Conservation (phyloP, 2,329 filamentous ascomycete genomes). For the Colletotrichum lindemuthianum region DNA sequence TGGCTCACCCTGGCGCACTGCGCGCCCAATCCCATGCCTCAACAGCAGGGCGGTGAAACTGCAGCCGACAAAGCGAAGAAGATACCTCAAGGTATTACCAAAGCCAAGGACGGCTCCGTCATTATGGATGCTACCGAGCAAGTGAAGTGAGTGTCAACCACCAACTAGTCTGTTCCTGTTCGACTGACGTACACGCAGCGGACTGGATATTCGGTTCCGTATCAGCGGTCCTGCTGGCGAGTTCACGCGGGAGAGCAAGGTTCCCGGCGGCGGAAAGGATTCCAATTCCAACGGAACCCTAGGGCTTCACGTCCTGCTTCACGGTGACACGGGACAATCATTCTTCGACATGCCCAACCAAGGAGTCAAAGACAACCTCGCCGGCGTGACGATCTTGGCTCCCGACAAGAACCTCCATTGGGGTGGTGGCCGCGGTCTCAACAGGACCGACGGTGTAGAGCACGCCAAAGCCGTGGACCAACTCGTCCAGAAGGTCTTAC, state of each 20-base stretch:
- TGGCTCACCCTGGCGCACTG: neutral
- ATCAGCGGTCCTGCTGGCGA: slow-evolving; percentile 63
- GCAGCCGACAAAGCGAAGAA: slow-evolving; percentile 42
- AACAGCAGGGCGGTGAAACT: slow-evolving; percentile 27
- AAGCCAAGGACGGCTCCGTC: slow-evolving; percentile 63
- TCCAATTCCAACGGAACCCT: slow-evolving; percentile 46
- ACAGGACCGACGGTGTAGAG: slow-evolving; percentile 63
- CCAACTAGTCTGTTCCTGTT: no score
- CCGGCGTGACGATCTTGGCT: slow-evolving; percentile 63
- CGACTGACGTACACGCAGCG: slow-evolving; percentile 45
- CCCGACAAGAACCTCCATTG: slow-evolving; percentile 66
- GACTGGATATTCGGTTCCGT: slow-evolving; percentile 64
- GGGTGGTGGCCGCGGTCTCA: slow-evolving; percentile 62
- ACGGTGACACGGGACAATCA: slow-evolving; percentile 68
- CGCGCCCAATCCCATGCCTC: neutral
- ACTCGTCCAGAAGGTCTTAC: slow-evolving; percentile 58
- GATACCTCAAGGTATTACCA: slow-evolving; percentile 48
- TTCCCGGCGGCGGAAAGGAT: slow-evolving; percentile 44
- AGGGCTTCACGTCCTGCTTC: slow-evolving; percentile 66
- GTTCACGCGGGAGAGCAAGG: slow-evolving; percentile 60
- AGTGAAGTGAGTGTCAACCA: slow-evolving; percentile 62
- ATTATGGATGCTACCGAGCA: slow-evolving; percentile 64
- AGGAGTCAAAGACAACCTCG: slow-evolving; percentile 58
- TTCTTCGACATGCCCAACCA: slow-evolving; percentile 69
- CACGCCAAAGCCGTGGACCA: slow-evolving; percentile 67